Conservation (phyloP, 306 rosid species). For the Quercus agrifolia region DNA sequence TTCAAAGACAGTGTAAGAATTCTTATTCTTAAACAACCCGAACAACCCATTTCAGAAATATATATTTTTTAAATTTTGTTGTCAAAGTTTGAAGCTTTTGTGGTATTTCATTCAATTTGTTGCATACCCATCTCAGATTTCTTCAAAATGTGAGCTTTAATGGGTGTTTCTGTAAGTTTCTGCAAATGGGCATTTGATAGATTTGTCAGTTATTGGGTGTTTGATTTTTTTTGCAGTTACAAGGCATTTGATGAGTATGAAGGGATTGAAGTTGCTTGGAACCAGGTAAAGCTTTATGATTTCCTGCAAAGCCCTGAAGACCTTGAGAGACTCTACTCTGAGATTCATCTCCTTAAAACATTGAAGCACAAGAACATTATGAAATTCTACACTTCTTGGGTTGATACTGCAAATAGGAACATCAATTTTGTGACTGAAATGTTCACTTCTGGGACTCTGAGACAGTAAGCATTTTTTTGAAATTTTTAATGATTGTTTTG, state of each 20-base stretch:
- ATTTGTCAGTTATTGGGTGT: not conserved
- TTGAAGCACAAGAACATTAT: constrained; percentile 82
- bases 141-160: constrained; percentile 26
- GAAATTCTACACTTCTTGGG: constrained; percentile 94
- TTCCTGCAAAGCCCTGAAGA: constrained; percentile 90
- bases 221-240: constrained; percentile 49
- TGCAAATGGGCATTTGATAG: constrained; percentile 19
- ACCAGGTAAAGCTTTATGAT: constrained; percentile 85
- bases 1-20: constrained; percentile 86
- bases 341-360: constrained; percentile 89
- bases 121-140: constrained; percentile 24
- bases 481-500: not conserved
- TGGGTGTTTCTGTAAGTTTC: constrained; percentile 8
- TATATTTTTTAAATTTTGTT: not conserved
- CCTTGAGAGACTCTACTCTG: constrained; percentile 93
- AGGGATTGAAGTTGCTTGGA: constrained; percentile 99
- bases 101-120: constrained; percentile 5
- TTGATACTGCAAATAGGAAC: constrained; percentile 80
- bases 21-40: constrained; percentile 6
- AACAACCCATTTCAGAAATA: not conserved
- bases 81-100: not conserved
- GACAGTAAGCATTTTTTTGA: constrained; percentile 59
- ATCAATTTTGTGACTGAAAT: constrained; percentile 93
- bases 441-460: constrained; percentile 95
- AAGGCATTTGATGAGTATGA: constrained; percentile 93